Percentiles rank a stretch among this genome's conserved stretches.
Conservation (phyloP, 2,329 filamentous ascomycete species). For the Xylariomycetidae sp. region DNA sequence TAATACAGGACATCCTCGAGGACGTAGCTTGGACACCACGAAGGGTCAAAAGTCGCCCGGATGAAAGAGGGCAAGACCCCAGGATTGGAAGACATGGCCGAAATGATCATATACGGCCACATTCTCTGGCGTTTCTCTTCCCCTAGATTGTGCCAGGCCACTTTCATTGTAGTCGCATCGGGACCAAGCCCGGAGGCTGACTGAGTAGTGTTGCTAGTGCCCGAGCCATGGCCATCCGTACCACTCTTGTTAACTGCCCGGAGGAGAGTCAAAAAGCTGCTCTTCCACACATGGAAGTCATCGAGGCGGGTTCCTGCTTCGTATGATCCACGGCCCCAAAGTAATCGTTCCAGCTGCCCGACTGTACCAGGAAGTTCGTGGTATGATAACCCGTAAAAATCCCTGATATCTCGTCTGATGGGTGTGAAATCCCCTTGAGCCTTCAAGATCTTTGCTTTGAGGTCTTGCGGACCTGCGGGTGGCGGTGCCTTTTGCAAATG, state of each 20-base stretch:
- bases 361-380: constrained; percentile 18
- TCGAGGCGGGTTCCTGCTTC: constrained; percentile 16
- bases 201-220: neutral
- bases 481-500: too few relatives aligned
- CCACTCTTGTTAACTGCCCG: neutral
- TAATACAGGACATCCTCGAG: constrained; percentile 24
- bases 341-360: constrained; percentile 20
- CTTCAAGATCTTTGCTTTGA: constrained; percentile 18
- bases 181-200: constrained; percentile 3
- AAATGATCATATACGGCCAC: constrained; percentile 22
- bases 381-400: constrained; percentile 15
- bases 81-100: constrained; percentile 14
- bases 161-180: constrained; percentile 12
- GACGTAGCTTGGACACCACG: constrained; percentile 24
- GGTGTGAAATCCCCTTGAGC: constrained; percentile 8
- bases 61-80: constrained; percentile 15
- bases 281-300: constrained; percentile 23
- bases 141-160: constrained; percentile 19
- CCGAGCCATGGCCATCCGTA: neutral
- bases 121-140: constrained; percentile 11
- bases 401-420: constrained; percentile 12
- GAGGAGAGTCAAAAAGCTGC: constrained; percentile 9
- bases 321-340: constrained; percentile 7
- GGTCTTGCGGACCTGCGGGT: too few relatives aligned
- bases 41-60: constrained; percentile 19